Conservation (phyloP, 1,139 yeast species). For the Zhuliangozyma parablackwelliae region DNA sequence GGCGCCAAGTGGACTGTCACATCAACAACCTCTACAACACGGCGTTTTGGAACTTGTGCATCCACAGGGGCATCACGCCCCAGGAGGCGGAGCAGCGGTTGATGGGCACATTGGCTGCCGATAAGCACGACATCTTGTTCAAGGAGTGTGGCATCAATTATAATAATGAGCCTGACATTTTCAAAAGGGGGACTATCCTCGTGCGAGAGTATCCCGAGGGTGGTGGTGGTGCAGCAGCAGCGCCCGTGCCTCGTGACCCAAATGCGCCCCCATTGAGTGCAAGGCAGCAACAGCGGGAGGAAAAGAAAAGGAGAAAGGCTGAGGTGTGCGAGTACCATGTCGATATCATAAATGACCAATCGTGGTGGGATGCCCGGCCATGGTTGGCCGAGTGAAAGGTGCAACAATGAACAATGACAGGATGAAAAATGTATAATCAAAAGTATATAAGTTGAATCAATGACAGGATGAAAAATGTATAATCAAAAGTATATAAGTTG, state of each 20-base stretch:
- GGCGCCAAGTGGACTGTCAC: constrained; percentile 98
- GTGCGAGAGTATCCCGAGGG: constrained; percentile 42
- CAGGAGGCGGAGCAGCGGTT: constrained; percentile 73
- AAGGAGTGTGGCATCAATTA: constrained; percentile 77
- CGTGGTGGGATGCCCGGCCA: constrained; percentile 51
- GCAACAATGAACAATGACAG: neutral
- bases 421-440: neutral
- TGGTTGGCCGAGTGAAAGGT: constrained; percentile 18
- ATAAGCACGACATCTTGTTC: constrained; percentile 84
- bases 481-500: neutral
- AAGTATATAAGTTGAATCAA: neutral
- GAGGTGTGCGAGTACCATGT: constrained; percentile 43
- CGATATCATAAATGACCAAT: constrained; percentile 52
- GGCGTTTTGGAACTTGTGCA: constrained; percentile 82
- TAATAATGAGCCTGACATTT: constrained; percentile 85
- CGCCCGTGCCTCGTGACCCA: too few species aligned
- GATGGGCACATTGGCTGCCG: constrained; percentile 72
- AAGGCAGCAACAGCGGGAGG: constrained; percentile 49
- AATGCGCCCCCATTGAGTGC: constrained; percentile 20
- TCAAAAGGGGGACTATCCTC: constrained; percentile 77
- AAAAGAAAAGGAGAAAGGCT: constrained; percentile 48
- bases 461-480: neutral
- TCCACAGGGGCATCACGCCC: constrained; percentile 64
- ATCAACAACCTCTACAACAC: constrained; percentile 93
- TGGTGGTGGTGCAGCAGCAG: too few species aligned